These are phyloP conservation scores for Pythium sp. DNA, from an alignment of 352 stramenopile species.

Conservation along the genomic window DNA sequence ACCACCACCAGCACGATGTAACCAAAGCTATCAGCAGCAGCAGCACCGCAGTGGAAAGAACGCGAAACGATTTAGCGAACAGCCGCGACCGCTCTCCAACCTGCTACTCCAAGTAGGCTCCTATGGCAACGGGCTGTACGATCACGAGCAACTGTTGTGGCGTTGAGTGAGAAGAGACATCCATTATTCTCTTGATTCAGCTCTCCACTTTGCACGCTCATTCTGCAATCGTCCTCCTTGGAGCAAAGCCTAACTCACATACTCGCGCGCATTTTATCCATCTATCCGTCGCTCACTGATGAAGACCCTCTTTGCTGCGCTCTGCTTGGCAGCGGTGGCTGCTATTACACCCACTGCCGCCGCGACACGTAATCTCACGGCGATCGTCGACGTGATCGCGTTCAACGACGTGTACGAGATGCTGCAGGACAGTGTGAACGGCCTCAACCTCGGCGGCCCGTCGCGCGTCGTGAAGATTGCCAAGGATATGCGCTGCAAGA, in stretches of 20 bases:
- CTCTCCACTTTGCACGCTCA: not conserved
- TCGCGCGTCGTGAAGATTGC: constrained; percentile 62
- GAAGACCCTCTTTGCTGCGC: not conserved
- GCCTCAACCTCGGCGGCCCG: constrained; percentile 57
- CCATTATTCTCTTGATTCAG: not conserved
- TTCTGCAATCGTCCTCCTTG: not conserved
- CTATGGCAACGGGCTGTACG: not conserved
- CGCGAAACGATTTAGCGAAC: not conserved
- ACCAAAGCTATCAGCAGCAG: not conserved
- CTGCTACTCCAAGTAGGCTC: not conserved
- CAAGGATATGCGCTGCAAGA: constrained; percentile 45
- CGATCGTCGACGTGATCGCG: constrained; percentile 60
- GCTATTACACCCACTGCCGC: not conserved
- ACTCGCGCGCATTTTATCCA: not conserved
- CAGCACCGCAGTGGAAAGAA: not conserved
- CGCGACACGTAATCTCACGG: constrained; percentile 32
- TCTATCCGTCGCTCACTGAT: not conserved
- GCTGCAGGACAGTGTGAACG: constrained; percentile 52
- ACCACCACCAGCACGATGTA: not conserved
- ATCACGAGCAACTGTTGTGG: not conserved
- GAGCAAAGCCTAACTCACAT: not conserved
- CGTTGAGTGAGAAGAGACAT: not conserved
- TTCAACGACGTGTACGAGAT: constrained; percentile 86
- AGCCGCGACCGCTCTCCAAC: not conserved
- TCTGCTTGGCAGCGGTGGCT: not conserved